These are phyloP conservation scores for Fusarium metavorans DNA, from an alignment of 2,329 filamentous ascomycete genomes.

Conservation along the genomic window DNA sequence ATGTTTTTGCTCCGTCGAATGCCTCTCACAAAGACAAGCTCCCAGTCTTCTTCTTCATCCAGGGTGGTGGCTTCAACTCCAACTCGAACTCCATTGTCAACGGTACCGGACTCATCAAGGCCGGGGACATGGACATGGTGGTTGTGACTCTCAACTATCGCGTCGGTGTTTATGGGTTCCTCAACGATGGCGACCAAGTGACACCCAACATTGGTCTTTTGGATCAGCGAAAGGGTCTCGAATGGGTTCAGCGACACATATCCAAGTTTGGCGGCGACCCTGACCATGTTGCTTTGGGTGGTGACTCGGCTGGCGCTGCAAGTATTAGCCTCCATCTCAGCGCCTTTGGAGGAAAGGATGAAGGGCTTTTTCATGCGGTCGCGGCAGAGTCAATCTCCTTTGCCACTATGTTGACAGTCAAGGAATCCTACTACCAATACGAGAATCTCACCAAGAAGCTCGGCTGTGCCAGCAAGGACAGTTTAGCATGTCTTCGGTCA, in stretches of 20 bases:
- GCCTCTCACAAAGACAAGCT: conserved; percentile 63
- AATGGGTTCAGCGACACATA: conserved; percentile 79
- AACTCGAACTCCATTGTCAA: conserved; percentile 66
- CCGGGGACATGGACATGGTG: conserved; percentile 70
- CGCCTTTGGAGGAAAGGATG: conserved; percentile 62
- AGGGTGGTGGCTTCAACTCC: conserved; percentile 71
- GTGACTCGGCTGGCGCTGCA: conserved; percentile 75
- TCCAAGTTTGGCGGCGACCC: conserved; percentile 76
- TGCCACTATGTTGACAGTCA: conserved; percentile 58
- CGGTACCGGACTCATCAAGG: conserved; percentile 68
- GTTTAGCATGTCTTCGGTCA: conserved; percentile 60
- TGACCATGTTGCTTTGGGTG: conserved; percentile 74
- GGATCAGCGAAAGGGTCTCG: conserved; percentile 76
- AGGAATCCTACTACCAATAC: conserved; percentile 65
- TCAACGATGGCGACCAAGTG: conserved; percentile 68
- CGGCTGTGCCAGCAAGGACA: conserved; percentile 54
- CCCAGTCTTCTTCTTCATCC: conserved; percentile 72
- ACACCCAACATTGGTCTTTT: conserved; percentile 76
- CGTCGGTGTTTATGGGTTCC: conserved; percentile 79
- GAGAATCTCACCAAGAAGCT: conserved; percentile 59
- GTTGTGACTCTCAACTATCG: conserved; percentile 83
- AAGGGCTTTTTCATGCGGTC: conserved; percentile 63
- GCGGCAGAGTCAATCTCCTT: conserved; percentile 66
- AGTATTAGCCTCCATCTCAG: conserved; percentile 74
- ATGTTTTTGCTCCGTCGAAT: conserved; percentile 70